A percentile compares a stretch with the other conserved stretches of the same genome.
Conservation (phyloP, 108 stramenopile genomes). For the Cyclotella baltica region DNA sequence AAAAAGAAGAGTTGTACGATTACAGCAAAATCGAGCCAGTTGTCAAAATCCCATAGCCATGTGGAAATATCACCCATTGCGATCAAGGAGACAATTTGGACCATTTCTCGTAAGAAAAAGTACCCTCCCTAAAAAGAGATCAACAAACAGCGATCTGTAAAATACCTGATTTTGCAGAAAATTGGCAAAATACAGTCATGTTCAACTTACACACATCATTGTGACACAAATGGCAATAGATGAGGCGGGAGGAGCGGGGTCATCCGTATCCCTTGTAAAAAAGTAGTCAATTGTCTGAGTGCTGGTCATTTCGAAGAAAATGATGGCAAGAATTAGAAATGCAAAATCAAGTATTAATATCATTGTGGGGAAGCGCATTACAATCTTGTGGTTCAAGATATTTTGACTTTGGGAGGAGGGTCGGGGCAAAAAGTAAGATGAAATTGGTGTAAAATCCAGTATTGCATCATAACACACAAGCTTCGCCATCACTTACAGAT, state of each 20-base stretch:
- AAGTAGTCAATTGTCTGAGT: constrained; percentile 64
- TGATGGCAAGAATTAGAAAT: constrained; percentile 68
- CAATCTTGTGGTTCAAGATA: constrained; percentile 83
- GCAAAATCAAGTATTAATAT: constrained; percentile 82
- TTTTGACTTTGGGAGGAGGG: constrained; percentile 15
- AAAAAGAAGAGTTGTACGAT: constrained; percentile 78
- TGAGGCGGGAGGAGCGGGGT: not conserved
- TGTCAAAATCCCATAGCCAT: constrained; percentile 79
- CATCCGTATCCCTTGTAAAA: constrained; percentile 23
- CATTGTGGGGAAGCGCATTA: constrained; percentile 81
- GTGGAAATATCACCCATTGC: constrained; percentile 58
- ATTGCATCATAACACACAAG: not conserved
- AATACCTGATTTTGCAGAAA: too few species aligned
- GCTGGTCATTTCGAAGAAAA: constrained; percentile 75
- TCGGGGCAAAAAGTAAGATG: not conserved
- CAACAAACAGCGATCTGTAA: too few species aligned
- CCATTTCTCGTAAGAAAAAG: constrained; percentile 53
- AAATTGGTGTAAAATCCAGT: not conserved
- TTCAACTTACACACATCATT: constrained; percentile 32
- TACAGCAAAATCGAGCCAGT: constrained; percentile 82
- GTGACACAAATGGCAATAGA: constrained; percentile 19
- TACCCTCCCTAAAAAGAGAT: too few species aligned
- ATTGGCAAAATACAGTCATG: too few species aligned
- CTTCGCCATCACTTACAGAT: constrained; percentile 49
- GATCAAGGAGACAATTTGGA: constrained; percentile 59